Evolutionary conservation across 2,329 filamentous ascomycete species (phyloP), one percentile per base, ranked within the genome.

Genomic region (Pezicula radicicola): DNA sequence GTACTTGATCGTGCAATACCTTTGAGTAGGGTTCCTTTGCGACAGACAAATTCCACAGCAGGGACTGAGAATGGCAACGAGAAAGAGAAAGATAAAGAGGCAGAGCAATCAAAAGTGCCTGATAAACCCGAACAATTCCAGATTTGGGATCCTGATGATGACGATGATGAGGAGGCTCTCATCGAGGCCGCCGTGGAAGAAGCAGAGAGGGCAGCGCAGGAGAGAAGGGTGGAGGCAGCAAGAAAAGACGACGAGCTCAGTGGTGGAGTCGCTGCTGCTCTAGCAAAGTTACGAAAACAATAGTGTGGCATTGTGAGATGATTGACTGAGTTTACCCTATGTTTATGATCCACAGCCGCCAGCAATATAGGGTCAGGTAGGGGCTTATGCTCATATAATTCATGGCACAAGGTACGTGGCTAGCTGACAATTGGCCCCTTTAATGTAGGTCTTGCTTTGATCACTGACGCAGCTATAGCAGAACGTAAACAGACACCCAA

Each of bases 191-290:
- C 73, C 13, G 74, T 76, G 33, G 73, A 76, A 56, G 13, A 75
- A 70, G 62, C 72, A 65, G 59, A 70, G 64, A 60, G 57, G 36
- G 33, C 19, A 64, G 71, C 28, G 52, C 65, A 48, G 55, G 55
- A 58, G 46, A 60, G 55, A 30, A 64, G 49, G 51, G 59, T 43
- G 37, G 59, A 63, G 21, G 41, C 27, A 19, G 50, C 60, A 18
- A 58, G 57, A 39, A 68, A 66, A 54, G 68, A 71, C 35, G 73
- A 79, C 5, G 68, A 75, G 30, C 68, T 87, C 5, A 76, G 75
- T 54, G 80, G 75, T 43, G 82, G 84, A 2, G 69, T 87, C 44
- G 81, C 83, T 43, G 81, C 80, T 30, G 84, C 84, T 15, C 63
- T 87, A 54, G 82, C 82, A 7, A 83, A 72, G 57, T 66, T 87